Evolutionary conservation across 768 basidiomycete species (phyloP).

Genomic region (Collybia nuda): DNA sequence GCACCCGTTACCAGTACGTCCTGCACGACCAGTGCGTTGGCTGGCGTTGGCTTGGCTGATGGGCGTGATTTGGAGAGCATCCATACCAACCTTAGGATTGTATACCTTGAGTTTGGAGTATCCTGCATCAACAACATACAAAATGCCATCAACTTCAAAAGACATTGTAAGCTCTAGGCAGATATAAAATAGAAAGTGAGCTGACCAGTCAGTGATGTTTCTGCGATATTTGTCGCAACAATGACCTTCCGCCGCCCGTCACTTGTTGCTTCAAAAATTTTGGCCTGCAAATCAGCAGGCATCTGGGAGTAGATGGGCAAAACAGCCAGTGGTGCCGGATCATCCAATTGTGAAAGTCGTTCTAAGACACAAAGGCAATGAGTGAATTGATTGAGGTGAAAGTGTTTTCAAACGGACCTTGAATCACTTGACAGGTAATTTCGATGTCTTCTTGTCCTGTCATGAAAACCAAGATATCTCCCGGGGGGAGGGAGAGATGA

Average conservation of each 20-base stretch:
- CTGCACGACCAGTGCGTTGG: conserved; percentile 94
- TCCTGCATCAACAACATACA: conserved; percentile 95
- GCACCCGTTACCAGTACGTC: conserved; percentile 93
- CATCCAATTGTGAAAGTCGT: conserved; percentile 88
- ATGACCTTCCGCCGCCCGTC: conserved; percentile 97
- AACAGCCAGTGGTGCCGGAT: conserved; percentile 84
- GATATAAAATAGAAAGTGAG: conserved; percentile 1
- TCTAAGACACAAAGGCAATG: conserved; percentile 45
- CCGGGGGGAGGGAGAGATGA: conserved; percentile 87
- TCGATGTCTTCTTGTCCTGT: conserved; percentile 99
- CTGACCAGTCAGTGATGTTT: conserved; percentile 91
- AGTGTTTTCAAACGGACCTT: conserved; percentile 49
- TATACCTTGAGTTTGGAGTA: conserved; percentile 99
- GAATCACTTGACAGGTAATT: conserved; percentile 90
- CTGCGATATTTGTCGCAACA: conserved; percentile 98
- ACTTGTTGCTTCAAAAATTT: conserved; percentile 91
- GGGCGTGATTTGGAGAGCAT: conserved; percentile 97
- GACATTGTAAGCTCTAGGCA: conserved; percentile 11
- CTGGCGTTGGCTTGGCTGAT: conserved; percentile 99
- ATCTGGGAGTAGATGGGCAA: conserved; percentile 99
- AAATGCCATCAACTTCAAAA: conserved; percentile 86
- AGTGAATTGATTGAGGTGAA: background rate
- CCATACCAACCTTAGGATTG: conserved; percentile 99
- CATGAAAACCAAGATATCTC: conserved; percentile 98
- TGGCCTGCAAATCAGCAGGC: conserved; percentile 98